These are phyloP conservation scores for Rubia balearica DNA, from an alignment of 305 asterid species.

Conservation along the genomic window DNA sequence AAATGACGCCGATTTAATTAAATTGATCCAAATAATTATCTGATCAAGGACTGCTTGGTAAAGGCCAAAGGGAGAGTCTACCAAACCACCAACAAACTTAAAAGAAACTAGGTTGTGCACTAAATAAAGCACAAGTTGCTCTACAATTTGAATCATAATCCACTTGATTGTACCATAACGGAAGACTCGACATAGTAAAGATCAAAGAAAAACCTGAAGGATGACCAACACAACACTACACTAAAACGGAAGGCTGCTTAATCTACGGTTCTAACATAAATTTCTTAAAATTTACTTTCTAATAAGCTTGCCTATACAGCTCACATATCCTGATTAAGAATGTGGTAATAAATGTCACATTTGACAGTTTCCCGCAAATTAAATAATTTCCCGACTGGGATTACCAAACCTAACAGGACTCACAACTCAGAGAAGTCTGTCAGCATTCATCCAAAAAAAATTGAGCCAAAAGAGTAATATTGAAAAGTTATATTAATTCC, in stretches of 20 bases:
- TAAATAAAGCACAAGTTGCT: neutral
- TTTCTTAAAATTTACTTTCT: neutral
- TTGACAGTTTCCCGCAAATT: neutral
- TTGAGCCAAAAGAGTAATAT: neutral
- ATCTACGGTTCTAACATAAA: neutral
- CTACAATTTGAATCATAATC: neutral
- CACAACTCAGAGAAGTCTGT: neutral
- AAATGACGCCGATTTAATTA: neutral
- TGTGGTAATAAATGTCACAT: neutral
- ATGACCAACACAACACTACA: no score
- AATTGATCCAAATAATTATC: neutral
- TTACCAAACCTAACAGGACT: neutral
- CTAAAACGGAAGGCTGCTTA: neutral
- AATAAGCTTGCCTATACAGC: neutral
- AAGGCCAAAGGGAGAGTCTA: neutral
- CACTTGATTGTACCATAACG: neutral
- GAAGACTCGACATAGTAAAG: neutral
- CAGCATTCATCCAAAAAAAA: neutral
- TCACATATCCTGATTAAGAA: neutral
- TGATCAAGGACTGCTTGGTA: neutral
- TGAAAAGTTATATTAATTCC: neutral
- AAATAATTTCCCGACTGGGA: neutral
- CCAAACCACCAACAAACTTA: no score
- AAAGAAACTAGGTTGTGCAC: neutral
- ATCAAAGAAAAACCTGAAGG: neutral